Percentiles rank a stretch among this genome's conserved stretches.
Evolutionary conservation across 768 basidiomycete genomes (phyloP).

Genomic region (Clavaria fumosa): DNA sequence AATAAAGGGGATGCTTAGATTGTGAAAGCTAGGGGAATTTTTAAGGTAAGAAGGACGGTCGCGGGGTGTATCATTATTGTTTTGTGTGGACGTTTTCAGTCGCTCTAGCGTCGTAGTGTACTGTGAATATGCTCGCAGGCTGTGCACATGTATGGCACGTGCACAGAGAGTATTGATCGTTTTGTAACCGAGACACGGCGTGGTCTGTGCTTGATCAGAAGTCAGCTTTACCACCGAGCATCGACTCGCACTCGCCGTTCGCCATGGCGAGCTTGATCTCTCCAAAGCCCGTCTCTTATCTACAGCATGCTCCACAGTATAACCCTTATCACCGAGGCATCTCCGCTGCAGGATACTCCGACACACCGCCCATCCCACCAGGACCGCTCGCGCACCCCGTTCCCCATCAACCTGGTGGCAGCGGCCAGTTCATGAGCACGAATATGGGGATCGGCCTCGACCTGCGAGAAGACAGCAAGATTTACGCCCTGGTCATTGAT

Average conservation of each 20-base stretch:
- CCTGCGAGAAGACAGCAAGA: slow-evolving; percentile 52
- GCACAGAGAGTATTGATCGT: no score
- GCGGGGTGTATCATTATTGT: no score
- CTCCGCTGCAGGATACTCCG: slow-evolving; percentile 35
- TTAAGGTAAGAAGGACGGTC: no score
- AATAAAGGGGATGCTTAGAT: neutral
- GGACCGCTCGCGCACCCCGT: slow-evolving; percentile 40
- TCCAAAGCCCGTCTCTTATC: slow-evolving; percentile 45
- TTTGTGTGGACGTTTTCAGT: no score
- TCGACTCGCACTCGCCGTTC: neutral
- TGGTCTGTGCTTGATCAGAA: no score
- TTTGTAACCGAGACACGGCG: no score
- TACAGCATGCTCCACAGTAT: slow-evolving; percentile 46
- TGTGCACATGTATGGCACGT: no score
- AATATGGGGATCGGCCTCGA: slow-evolving; percentile 17
- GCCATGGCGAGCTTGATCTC: slow-evolving; percentile 48
- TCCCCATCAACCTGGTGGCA: slow-evolving; percentile 29
- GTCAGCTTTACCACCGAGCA: no score
- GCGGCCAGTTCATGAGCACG: slow-evolving; percentile 25
- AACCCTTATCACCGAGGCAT: slow-evolving; percentile 43
- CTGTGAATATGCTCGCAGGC: no score
- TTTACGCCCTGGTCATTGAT: slow-evolving; percentile 81
- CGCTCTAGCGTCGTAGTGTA: no score
- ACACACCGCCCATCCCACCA: slow-evolving; percentile 43
- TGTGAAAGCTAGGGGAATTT: neutral